Conservation (phyloP, 805 yeast species). For the Wickerhamiella sorbophila region DNA sequence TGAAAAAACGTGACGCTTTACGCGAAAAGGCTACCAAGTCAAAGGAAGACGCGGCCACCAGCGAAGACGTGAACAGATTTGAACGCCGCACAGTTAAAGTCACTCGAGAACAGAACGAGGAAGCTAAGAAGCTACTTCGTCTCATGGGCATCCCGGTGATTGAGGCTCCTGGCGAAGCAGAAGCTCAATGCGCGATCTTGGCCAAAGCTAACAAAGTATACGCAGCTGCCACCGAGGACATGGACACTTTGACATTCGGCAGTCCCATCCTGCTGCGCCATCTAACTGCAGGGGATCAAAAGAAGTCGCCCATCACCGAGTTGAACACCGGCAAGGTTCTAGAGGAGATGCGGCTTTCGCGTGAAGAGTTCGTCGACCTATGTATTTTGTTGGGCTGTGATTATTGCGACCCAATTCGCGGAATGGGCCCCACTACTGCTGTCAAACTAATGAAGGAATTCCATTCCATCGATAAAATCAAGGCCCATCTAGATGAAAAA, state of each 20-base stretch:
- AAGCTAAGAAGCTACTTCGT: slow-evolving; percentile 64
- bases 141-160: slow-evolving; percentile 94
- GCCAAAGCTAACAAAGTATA: slow-evolving; percentile 84
- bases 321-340: slow-evolving; percentile 52
- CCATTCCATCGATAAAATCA: slow-evolving; percentile 63
- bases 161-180: slow-evolving; percentile 96
- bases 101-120: slow-evolving; percentile 81
- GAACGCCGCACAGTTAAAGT: slow-evolving; percentile 86
- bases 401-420: slow-evolving; percentile 88
- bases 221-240: slow-evolving; percentile 97
- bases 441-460: slow-evolving; percentile 76
- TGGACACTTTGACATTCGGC: slow-evolving; percentile 91
- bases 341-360: slow-evolving; percentile 61
- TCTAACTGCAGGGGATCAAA: slow-evolving; percentile 84
- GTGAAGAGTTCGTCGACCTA: slow-evolving; percentile 68
- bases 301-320: slow-evolving; percentile 85
- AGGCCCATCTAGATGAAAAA: slow-evolving; percentile 41
- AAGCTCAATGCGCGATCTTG: slow-evolving; percentile 92
- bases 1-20: slow-evolving; percentile 67
- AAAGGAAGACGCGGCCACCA: slow-evolving; percentile 61
- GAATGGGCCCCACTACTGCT: slow-evolving; percentile 95
- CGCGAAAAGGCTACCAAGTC: slow-evolving; percentile 73
- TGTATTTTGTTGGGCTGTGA: slow-evolving; percentile 94
- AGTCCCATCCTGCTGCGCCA: slow-evolving; percentile 77
- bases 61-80: slow-evolving; percentile 57